Conservation (phyloP, 345 rosid genomes). For the Citrus hindsii region DNA sequence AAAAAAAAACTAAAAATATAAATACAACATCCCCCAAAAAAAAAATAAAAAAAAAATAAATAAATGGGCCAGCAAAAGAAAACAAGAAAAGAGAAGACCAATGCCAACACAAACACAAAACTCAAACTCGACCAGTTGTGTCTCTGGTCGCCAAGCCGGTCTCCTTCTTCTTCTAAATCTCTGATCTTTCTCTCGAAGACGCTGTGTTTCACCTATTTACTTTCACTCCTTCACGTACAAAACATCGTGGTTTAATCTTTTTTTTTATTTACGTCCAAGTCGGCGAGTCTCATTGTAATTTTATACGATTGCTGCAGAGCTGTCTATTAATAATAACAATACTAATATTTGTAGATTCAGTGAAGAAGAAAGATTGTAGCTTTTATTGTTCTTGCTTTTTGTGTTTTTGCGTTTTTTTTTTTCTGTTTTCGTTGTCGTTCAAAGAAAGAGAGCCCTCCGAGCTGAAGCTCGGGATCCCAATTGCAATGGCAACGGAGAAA, state of each 20-base stretch:
- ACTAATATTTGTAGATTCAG: constrained; percentile 6
- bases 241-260: background rate
- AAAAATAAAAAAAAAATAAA: too few species aligned
- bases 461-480: constrained; percentile 44
- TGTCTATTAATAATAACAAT: background rate
- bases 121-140: background rate
- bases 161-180: background rate
- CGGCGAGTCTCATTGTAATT: background rate
- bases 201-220: background rate
- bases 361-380: background rate
- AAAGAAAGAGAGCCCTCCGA: constrained; percentile 21
- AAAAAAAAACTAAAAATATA: background rate
- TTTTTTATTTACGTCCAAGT: background rate
- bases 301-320: background rate
- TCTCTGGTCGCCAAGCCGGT: background rate
- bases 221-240: background rate
- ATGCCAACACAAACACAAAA: background rate
- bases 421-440: constrained; percentile 1
- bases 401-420: constrained; percentile 4
- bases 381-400: background rate
- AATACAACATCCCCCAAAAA: background rate
- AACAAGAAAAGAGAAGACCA: background rate
- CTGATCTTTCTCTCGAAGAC: constrained; percentile 10
- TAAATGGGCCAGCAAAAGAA: background rate
- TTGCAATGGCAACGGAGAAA: constrained; percentile 22